Conservation (phyloP, 331 rosid genomes). For the Acacia pycnantha region DNA sequence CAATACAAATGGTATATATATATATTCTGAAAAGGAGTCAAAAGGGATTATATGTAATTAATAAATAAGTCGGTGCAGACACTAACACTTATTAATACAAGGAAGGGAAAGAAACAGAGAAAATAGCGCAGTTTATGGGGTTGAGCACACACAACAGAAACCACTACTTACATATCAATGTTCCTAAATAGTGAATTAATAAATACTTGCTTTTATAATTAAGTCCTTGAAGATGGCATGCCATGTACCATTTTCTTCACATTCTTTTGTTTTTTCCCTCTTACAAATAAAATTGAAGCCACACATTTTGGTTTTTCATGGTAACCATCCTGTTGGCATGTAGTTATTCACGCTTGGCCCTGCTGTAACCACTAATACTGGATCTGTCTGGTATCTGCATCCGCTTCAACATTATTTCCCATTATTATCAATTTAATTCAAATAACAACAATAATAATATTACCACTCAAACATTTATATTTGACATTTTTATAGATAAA, state of each 20-base stretch:
- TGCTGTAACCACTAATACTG: slow-evolving; percentile 69
- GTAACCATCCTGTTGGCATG: slow-evolving; percentile 92
- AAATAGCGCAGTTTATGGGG: slow-evolving; percentile 40
- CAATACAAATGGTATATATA: neutral
- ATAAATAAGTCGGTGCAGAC: neutral
- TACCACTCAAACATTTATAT: neutral
- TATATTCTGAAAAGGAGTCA: neutral
- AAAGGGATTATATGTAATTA: neutral
- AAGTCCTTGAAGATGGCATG: slow-evolving; percentile 30
- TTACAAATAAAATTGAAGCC: slow-evolving; percentile 35
- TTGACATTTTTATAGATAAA: neutral
- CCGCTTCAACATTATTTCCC: slow-evolving; percentile 1
- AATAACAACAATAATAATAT: neutral
- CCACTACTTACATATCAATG: slow-evolving; percentile 32
- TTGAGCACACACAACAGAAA: slow-evolving; percentile 29
- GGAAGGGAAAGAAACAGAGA: slow-evolving; percentile 14
- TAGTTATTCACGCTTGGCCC: slow-evolving; percentile 93
- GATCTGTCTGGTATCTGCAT: slow-evolving; percentile 81
- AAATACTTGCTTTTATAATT: neutral
- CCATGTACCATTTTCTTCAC: slow-evolving; percentile 16
- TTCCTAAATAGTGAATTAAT: slow-evolving; percentile 19
- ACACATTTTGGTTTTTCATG: slow-evolving; percentile 37
- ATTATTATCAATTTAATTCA: neutral
- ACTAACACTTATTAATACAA: slow-evolving; percentile 14
- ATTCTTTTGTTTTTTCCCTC: neutral